Conservation (phyloP, 352 stramenopile species). For the Pythium brassicae region DNA sequence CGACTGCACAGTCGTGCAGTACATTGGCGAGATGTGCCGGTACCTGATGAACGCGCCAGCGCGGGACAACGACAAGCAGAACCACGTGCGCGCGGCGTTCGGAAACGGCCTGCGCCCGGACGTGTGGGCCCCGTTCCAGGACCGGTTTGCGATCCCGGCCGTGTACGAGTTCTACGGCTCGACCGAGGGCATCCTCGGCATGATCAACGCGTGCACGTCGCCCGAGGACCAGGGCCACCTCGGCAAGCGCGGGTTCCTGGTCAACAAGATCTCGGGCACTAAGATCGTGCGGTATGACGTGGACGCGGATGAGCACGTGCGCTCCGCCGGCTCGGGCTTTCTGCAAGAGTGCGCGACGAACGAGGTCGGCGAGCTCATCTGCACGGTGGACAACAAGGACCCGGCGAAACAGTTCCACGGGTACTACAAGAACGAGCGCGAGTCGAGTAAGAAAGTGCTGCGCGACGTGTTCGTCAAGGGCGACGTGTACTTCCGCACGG, state of each 20-base stretch:
- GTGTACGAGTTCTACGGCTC: constrained; percentile 93
- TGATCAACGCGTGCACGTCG: constrained; percentile 74
- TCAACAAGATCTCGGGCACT: constrained; percentile 47
- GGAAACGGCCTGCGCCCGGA: constrained; percentile 89
- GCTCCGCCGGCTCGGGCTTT: constrained; percentile 37
- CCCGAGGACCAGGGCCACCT: constrained; percentile 57
- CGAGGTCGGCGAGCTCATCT: constrained; percentile 77
- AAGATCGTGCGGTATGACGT: constrained; percentile 79
- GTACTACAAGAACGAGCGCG: constrained; percentile 78
- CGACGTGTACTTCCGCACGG: constrained; percentile 89
- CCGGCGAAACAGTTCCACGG: constrained; percentile 75
- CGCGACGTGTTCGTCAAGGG: constrained; percentile 73
- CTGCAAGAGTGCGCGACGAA: constrained; percentile 41
- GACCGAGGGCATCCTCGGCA: constrained; percentile 82
- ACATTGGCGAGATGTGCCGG: constrained; percentile 89
- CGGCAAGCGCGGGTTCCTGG: constrained; percentile 52
- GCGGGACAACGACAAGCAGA: constrained; percentile 48
- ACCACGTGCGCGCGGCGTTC: constrained; percentile 78
- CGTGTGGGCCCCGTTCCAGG: constrained; percentile 85
- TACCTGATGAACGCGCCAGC: constrained; percentile 72
- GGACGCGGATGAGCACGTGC: constrained; percentile 65
- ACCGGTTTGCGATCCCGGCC: constrained; percentile 76
- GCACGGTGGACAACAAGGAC: constrained; percentile 41
- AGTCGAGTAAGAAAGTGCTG: constrained; percentile 86
- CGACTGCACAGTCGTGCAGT: constrained; percentile 81